These are phyloP conservation scores for Podospora comata DNA, from an alignment of 495 filamentous ascomycete genomes.

Conservation along the genomic window DNA sequence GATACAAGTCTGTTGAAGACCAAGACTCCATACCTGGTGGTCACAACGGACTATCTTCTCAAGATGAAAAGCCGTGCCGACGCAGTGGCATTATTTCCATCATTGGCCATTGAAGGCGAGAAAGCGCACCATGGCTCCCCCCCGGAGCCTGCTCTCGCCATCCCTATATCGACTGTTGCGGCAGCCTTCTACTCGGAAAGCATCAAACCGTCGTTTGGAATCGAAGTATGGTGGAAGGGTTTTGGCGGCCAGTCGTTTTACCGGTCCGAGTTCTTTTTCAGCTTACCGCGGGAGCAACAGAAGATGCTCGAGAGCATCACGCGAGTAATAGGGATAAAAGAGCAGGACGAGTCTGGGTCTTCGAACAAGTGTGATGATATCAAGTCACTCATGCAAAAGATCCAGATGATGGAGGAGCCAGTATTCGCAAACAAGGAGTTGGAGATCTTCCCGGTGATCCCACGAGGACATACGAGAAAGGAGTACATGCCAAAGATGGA, in stretches of 20 bases:
- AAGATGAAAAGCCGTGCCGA: conserved; percentile 75
- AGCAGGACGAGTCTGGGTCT: conserved; percentile 39
- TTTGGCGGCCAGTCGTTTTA: conserved; percentile 53
- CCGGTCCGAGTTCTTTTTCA: conserved; percentile 62
- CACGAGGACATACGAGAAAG: conserved; percentile 58
- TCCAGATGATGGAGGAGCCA: conserved; percentile 61
- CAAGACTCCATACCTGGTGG: conserved; percentile 85
- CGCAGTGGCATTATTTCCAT: conserved; percentile 43
- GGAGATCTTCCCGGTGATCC: conserved; percentile 80
- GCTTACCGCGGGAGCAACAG: conserved; percentile 68
- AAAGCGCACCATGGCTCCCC: conserved; percentile 15
- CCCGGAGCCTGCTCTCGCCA: conserved; percentile 36
- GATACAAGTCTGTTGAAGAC: conserved; percentile 77
- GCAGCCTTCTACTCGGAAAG: conserved; percentile 78
- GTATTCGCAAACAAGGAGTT: conserved; percentile 69
- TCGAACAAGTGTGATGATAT: conserved; percentile 58
- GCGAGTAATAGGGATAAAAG: conserved; percentile 49
- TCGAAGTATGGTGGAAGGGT: conserved; percentile 77
- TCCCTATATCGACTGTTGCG: conserved; percentile 70
- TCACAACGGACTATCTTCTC: conserved; percentile 79
- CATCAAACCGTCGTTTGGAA: conserved; percentile 69
- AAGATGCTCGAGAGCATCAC: conserved; percentile 71
- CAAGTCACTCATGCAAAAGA: conserved; percentile 60
- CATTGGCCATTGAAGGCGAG: conserved; percentile 23
- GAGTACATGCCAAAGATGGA: conserved; percentile 46